Evolutionary conservation across 1,139 yeast genomes (phyloP).

Genomic region (Nakaseomyces bracarensis): DNA sequence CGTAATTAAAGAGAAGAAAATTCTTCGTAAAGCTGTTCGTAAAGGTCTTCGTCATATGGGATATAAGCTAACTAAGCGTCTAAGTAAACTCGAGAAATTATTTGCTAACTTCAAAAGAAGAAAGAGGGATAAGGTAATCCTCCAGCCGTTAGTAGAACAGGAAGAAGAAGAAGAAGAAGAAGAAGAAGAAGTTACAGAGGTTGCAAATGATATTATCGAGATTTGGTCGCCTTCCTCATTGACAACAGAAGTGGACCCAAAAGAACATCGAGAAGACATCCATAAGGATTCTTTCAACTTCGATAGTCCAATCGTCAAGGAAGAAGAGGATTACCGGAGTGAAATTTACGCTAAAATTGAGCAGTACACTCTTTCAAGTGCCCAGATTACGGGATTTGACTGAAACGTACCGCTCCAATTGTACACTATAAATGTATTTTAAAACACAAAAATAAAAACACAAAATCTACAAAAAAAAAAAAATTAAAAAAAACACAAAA

Average conservation of each 20-base stretch:
- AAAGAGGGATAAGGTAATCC: background rate
- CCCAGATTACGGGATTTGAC: background rate
- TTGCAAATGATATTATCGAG: too few relatives aligned
- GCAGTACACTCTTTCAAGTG: background rate
- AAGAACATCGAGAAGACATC: background rate
- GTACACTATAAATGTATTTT: too few relatives aligned
- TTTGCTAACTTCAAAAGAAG: background rate
- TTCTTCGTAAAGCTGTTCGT: background rate
- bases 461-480: background rate
- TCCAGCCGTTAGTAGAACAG: background rate
- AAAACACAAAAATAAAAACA: background rate
- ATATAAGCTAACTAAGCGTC: background rate
- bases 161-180: too few relatives aligned
- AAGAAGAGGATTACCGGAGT: background rate
- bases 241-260: background rate
- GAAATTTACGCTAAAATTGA: background rate
- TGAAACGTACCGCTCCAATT: too few relatives aligned
- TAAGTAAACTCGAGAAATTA: background rate
- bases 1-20: background rate
- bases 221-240: too few relatives aligned
- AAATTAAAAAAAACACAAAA: background rate
- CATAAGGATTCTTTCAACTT: background rate
- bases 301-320: constrained; percentile 2
- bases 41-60: background rate
- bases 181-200: too few relatives aligned